Percentiles rank a stretch among this genome's conserved stretches.
These are phyloP conservation scores for Pseudomonodictys pantanalensis DNA, from an alignment of 495 filamentous ascomycete genomes.

Conservation along the genomic window DNA sequence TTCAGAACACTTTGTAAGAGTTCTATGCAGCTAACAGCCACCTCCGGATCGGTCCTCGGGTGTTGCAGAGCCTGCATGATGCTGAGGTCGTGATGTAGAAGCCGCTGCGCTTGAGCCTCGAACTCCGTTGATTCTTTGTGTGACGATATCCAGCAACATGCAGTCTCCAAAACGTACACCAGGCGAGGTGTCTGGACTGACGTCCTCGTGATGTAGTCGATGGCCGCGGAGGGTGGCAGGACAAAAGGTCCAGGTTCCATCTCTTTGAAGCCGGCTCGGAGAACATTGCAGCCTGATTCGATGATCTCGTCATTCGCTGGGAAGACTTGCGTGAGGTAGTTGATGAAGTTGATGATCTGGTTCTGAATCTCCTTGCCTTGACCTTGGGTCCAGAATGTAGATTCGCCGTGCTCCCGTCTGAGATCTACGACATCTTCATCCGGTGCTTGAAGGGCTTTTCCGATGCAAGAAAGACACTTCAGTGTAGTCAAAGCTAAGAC, in stretches of 20 bases:
- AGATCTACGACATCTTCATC: constrained; percentile 68
- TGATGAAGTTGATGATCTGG: constrained; percentile 57
- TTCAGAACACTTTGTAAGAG: constrained; percentile 65
- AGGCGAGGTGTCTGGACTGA: constrained; percentile 63
- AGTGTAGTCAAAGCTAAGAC: constrained; percentile 63
- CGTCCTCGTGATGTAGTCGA: constrained; percentile 66
- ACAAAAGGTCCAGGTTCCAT: constrained; percentile 72
- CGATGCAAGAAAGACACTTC: constrained; percentile 71
- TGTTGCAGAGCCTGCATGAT: constrained; percentile 41
- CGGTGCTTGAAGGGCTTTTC: constrained; percentile 72
- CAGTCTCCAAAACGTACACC: constrained; percentile 72
- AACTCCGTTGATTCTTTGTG: constrained; percentile 48
- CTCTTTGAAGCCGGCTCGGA: constrained; percentile 78
- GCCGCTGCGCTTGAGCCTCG: constrained; percentile 59
- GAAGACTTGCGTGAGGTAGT: constrained; percentile 51
- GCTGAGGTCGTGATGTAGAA: constrained; percentile 51
- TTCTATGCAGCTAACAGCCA: constrained; percentile 72
- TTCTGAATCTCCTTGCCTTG: constrained; percentile 55
- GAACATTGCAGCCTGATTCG: constrained; percentile 70
- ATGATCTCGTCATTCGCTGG: constrained; percentile 59
- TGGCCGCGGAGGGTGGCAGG: constrained; percentile 66
- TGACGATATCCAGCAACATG: constrained; percentile 69
- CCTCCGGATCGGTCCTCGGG: constrained; percentile 70
- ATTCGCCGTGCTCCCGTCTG: constrained; percentile 43
- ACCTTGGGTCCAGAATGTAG: constrained; percentile 59